Base-by-base conservation (phyloP, 2,329 filamentous ascomycete genomes). In the Capronia epimyces region DNA sequence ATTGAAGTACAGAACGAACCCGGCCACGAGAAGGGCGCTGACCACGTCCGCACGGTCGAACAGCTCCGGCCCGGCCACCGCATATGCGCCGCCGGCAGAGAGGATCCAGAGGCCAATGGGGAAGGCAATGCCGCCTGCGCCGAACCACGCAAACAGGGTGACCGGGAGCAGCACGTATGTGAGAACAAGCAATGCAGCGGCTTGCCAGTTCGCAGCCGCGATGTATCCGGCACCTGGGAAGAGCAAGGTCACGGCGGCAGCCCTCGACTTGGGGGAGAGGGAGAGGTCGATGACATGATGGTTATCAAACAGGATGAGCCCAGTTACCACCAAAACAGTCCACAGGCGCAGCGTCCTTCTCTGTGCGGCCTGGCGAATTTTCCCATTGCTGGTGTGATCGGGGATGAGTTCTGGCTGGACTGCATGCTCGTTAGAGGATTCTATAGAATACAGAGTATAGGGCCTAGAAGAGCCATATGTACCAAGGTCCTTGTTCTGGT, bases 111-210 rank as follows among this genome's bases (percentile, higher is more conserved):
- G 48, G 29, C 37, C 20, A 43, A 57, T 49, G 3, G 55, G 55
- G 15, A 55, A 55, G 2, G 52, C n/a, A 16, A 57, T 20, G 7
- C 55, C 55, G 10, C 55, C 55, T 48, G 52, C 52, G 4, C 51
- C 55, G 31, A 57, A 57, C 55, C 55, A 57, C 3, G 46, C 49
- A 32, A 57, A 57, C 36, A 57, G 44, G 6, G 46, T 42, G 20
- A 57, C 21, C 2, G 55, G 55, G 31, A 57, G 49, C 34, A 57
- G 21, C 12, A 49, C 51, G n/a, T 24, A 42, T 10, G 55, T 49
- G 16, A 57, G 21, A 7, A 50, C 21, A 3, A 57, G 55, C 4
- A 43, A 27, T 1, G 49, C 20, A 13, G 55, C 27, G 20, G 55
- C 51, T 10, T 52, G 55, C 2, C 54, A 27, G 3, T 52, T 57